Evolutionary conservation across 2,329 filamentous ascomycete species (phyloP).

Genomic region (Parafenestella ontariensis): DNA sequence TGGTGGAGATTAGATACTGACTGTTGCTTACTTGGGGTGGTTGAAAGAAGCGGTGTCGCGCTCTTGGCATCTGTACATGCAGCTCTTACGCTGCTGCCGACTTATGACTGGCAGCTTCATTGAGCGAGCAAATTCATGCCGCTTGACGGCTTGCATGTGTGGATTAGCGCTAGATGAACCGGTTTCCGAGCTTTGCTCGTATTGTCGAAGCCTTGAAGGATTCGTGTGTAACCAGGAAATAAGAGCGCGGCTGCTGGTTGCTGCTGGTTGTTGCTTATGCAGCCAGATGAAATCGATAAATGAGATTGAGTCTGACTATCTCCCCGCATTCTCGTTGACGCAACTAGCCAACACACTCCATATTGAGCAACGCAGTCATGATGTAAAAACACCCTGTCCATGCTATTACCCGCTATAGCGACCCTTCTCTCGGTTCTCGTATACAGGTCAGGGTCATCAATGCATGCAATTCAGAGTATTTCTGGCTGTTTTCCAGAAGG

Average conservation of each 20-base stretch:
- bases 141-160: constrained; percentile 11
- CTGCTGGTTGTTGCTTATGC: background rate
- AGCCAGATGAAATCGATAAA: background rate
- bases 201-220: constrained; percentile 3
- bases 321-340: constrained; percentile 6
- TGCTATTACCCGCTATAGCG: constrained; percentile 9
- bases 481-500: constrained; percentile 26
- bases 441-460: constrained; percentile 2
- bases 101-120: constrained; percentile 12
- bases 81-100: constrained; percentile 9
- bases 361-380: too few species aligned
- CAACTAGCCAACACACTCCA: too few species aligned
- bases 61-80: constrained; percentile 20
- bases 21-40: constrained; percentile 19
- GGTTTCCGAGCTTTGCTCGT: constrained; percentile 5
- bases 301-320: background rate
- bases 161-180: constrained; percentile 6
- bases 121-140: constrained; percentile 16
- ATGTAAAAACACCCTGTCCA: background rate
- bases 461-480: constrained; percentile 11
- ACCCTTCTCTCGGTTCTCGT: constrained; percentile 2
- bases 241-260: background rate
- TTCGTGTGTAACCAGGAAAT: background rate
- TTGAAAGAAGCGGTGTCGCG: constrained; percentile 15
- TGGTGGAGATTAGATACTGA: constrained; percentile 27